Base-by-base conservation (phyloP, 2,329 filamentous ascomycete genomes). In the Arthrinium puccinioides region DNA sequence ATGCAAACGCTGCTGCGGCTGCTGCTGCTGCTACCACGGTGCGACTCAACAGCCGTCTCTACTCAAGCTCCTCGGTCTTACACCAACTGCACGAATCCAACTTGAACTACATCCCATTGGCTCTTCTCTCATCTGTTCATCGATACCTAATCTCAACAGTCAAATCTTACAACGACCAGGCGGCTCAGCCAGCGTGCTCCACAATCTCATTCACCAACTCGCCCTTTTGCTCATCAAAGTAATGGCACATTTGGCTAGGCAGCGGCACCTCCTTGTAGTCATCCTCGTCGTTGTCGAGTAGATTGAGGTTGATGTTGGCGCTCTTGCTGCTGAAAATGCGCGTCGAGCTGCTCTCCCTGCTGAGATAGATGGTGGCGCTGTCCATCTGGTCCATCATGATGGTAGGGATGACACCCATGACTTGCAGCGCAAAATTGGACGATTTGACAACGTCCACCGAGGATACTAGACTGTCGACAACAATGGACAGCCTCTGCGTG, bases 321-420 rank as follows among this genome's bases (percentile, higher is more conserved):
- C 80, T 90, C 67, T 96, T 97, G 71, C 85, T 94, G 23, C 84
- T 84, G 61, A 90, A 94, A 33, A 97, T 71, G 58, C 94, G 87
- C 2, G 88, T 87, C 29, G 69, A 67, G 42, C 82, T 69, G 57
- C 84, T 90, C 45, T 89, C 80, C 56, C 84, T 83, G 59, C 83
- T 79, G 15, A 98, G 77, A 60, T 95, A 98, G 44, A 98, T 67
- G 43, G 83, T 80, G 0, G 87, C 90, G 39, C 88, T 82, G 55
- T 98, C 92, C 40, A 97, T 84, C 63, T 96, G 88, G 59, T 98
- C 92, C 40, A 98, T 70, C 56, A 96, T 69, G 40, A 97, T 74
- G 3, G 90, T 95, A 2, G 92, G 92, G 11, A 95, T 75, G 4
- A 76, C 76, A 36, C 89, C 89, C 38, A 94, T 67, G 36, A 98